Percentiles rank a stretch among this genome's conserved stretches.
These are phyloP conservation scores for Sarocladium kiliense DNA, from an alignment of 2,329 filamentous ascomycete species.

Conservation along the genomic window DNA sequence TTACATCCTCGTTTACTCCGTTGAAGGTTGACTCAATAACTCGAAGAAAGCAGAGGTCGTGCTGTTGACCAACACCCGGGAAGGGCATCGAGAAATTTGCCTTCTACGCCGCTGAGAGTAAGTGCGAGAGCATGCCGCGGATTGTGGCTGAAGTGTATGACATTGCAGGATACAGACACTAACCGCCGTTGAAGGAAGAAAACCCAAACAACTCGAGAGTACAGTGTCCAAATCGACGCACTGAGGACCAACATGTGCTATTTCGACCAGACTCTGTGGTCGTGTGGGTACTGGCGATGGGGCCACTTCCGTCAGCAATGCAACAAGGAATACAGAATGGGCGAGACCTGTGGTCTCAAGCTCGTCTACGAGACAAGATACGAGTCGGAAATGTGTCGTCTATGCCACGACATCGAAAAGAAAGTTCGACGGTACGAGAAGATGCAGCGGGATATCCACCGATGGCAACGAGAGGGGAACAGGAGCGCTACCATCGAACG, in stretches of 20 bases:
- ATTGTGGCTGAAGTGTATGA: neutral
- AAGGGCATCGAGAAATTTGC: too few relatives aligned
- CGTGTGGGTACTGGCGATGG: slow-evolving; percentile 92
- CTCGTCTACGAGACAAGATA: slow-evolving; percentile 71
- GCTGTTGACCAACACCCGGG: too few relatives aligned
- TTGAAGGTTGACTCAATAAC: too few relatives aligned
- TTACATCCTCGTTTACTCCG: too few relatives aligned
- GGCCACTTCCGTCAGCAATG: slow-evolving; percentile 89
- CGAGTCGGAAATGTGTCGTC: slow-evolving; percentile 64
- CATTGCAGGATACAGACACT: neutral
- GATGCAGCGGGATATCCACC: slow-evolving; percentile 67
- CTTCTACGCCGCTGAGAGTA: too few relatives aligned
- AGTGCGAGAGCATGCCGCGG: too few relatives aligned
- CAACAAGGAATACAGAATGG: slow-evolving; percentile 89
- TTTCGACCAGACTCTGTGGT: slow-evolving; percentile 84
- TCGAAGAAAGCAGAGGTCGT: too few relatives aligned
- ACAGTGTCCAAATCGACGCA: neutral
- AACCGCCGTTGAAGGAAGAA: neutral
- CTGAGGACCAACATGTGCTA: slow-evolving; percentile 71
- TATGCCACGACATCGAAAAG: slow-evolving; percentile 85
- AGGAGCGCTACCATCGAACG: slow-evolving; percentile 67
- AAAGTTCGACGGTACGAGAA: slow-evolving; percentile 72
- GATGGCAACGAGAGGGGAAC: slow-evolving; percentile 74
- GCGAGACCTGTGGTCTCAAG: slow-evolving; percentile 93
- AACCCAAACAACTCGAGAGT: neutral